phyloP scores from a whole-genome alignment of 2,329 filamentous ascomycete species.

The Ceratocystis huliohia region DNA sequence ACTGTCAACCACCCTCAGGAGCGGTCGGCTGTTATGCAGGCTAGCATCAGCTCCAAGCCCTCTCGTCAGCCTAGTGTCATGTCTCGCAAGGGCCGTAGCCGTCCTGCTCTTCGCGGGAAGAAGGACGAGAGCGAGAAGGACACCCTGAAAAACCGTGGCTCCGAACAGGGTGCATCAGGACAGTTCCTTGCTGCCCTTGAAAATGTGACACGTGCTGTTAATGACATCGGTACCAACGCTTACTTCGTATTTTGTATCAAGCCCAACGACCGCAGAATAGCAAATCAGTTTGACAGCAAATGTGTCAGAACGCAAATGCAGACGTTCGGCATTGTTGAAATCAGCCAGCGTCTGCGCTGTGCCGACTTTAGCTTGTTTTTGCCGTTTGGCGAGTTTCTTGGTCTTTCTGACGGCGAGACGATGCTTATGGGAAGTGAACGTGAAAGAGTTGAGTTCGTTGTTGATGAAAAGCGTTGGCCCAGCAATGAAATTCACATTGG shows the following conservation, averaged over 20 bases:
- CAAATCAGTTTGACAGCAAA: conserved; percentile 98
- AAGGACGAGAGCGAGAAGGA: conserved; percentile 35
- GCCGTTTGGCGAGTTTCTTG: conserved; percentile 90
- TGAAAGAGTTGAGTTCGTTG: conserved; percentile 81
- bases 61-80: conserved; percentile 88
- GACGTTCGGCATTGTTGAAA: conserved; percentile 91
- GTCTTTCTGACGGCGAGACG: conserved; percentile 70
- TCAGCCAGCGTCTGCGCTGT: conserved; percentile 81
- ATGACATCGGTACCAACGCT: conserved; percentile 69
- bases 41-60: conserved; percentile 89
- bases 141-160: conserved; percentile 33
- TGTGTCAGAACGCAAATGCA: conserved; percentile 91
- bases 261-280: conserved; percentile 90
- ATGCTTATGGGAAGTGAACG: conserved; percentile 82
- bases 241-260: conserved; percentile 98
- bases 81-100: conserved; percentile 45
- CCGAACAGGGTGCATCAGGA: conserved; percentile 75
- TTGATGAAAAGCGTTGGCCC: conserved; percentile 88
- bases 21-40: conserved; percentile 82
- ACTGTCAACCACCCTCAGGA: conserved; percentile 91
- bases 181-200: conserved; percentile 85
- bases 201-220: conserved; percentile 79
- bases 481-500: conserved; percentile 82
- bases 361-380: conserved; percentile 94
- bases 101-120: conserved; percentile 31